These are phyloP conservation scores for Pseudogymnoascus sp. DNA, from an alignment of 2,329 filamentous ascomycete species.

Conservation along the genomic window DNA sequence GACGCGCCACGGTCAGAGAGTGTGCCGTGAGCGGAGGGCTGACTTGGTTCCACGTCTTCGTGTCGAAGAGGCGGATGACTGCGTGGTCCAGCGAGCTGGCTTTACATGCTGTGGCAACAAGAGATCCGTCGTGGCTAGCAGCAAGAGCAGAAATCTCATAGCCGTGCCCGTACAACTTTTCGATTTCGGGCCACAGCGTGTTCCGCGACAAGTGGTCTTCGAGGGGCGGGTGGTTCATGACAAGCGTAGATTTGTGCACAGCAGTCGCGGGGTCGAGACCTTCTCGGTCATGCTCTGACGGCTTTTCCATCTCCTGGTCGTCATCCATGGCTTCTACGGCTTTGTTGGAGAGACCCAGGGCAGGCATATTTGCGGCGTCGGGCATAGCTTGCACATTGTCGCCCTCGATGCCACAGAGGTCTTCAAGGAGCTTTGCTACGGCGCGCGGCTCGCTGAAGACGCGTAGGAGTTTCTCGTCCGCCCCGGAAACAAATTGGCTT, in stretches of 20 bases:
- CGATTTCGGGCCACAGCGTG: constrained; percentile 89
- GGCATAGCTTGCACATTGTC: constrained; percentile 46
- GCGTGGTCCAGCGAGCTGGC: constrained; percentile 91
- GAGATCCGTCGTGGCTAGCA: constrained; percentile 59
- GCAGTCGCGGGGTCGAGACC: constrained; percentile 46
- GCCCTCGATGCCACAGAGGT: constrained; percentile 52
- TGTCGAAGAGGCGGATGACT: constrained; percentile 86
- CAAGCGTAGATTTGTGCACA: constrained; percentile 51
- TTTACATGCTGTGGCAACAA: constrained; percentile 87
- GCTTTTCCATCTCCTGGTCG: constrained; percentile 35
- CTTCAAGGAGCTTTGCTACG: constrained; percentile 64
- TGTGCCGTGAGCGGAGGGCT: constrained; percentile 77
- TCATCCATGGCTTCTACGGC: constrained; percentile 57
- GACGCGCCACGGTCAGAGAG: constrained; percentile 71
- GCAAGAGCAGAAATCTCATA: constrained; percentile 92
- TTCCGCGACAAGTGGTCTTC: constrained; percentile 85
- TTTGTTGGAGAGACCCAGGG: constrained; percentile 93
- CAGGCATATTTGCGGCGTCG: constrained; percentile 89
- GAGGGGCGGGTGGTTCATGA: constrained; percentile 65
- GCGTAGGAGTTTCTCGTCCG: constrained; percentile 94
- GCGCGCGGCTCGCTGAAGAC: constrained; percentile 87
- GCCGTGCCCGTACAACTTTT: constrained; percentile 96
- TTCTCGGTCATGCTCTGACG: constrained; percentile 41
- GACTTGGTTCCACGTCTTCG: constrained; percentile 77
- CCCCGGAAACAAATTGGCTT: constrained; percentile 81